A percentile compares a stretch with the other conserved stretches of the same genome.
phyloP scores from a whole-genome alignment of 1,284 basidiomycete genomes.

The Wallemia hederae region DNA sequence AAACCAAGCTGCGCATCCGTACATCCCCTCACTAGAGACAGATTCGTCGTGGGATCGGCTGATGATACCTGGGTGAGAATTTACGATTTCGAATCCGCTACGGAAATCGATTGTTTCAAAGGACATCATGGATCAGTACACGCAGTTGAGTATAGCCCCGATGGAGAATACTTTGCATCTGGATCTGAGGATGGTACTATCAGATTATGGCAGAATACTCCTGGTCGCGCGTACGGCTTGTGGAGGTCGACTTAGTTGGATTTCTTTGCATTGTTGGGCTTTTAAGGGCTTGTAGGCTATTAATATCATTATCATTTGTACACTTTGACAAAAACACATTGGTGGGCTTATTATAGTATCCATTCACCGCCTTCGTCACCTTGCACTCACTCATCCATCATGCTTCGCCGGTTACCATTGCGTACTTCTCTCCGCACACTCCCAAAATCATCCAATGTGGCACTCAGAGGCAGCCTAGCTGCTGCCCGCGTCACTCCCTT shows the following conservation, averaged over 20 bases:
- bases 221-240: background rate
- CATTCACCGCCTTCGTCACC: no score
- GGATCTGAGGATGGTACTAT: slow-evolving; percentile 38
- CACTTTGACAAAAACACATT: no score
- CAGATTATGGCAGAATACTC: background rate
- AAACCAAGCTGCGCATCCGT: slow-evolving; percentile 70
- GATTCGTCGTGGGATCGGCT: slow-evolving; percentile 72
- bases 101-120: slow-evolving; percentile 71
- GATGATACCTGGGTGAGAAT: slow-evolving; percentile 89
- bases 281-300: no score
- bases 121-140: slow-evolving; percentile 95
- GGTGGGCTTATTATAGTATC: no score
- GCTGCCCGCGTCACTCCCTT: no score
- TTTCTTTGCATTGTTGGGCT: no score
- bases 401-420: background rate
- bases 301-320: no score
- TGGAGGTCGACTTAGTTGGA: background rate
- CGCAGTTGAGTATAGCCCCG: slow-evolving; percentile 73
- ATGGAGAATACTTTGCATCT: slow-evolving; percentile 93
- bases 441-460: background rate
- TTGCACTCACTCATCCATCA: background rate
- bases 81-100: slow-evolving; percentile 54
- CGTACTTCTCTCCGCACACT: background rate
- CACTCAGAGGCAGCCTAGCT: background rate
- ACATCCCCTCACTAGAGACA: slow-evolving; percentile 59